Evolutionary conservation across 2,329 filamentous ascomycete species (phyloP).

Genomic region (Chaetomium strumarium): DNA sequence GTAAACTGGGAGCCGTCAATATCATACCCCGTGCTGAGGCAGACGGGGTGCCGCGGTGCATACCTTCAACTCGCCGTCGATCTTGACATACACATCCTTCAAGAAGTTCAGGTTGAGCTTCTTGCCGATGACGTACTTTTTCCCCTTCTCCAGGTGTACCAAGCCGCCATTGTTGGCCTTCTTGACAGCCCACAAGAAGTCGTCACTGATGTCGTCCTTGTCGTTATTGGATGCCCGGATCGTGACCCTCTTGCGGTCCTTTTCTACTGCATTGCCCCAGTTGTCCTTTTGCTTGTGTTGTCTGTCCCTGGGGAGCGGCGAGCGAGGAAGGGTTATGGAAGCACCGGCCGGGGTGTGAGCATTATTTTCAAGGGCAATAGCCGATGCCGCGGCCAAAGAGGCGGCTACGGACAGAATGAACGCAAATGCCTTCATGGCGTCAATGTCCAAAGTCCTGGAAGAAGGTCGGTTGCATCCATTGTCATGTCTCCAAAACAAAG

Average conservation of each 20-base stretch:
- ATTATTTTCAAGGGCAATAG: neutral
- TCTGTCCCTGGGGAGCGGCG: neutral
- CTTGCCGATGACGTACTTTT: constrained; percentile 53
- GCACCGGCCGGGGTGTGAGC: neutral
- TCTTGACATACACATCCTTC: constrained; percentile 50
- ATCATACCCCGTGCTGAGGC: neutral
- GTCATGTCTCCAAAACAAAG: neutral
- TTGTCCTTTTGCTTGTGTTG: constrained; percentile 1
- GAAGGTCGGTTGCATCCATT: neutral
- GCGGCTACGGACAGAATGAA: constrained; percentile 1
- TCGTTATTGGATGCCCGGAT: constrained; percentile 49
- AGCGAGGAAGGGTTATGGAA: neutral
- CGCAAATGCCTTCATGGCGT: constrained; percentile 5
- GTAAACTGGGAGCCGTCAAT: constrained; percentile 31
- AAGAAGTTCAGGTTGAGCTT: constrained; percentile 54
- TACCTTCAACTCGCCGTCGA: constrained; percentile 48
- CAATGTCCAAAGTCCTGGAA: neutral
- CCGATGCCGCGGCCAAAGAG: constrained; percentile 3
- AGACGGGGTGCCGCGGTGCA: neutral
- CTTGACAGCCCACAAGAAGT: constrained; percentile 49
- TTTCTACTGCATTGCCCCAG: constrained; percentile 7
- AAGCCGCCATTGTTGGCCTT: constrained; percentile 55
- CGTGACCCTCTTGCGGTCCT: constrained; percentile 34
- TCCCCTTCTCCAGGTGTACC: constrained; percentile 46
- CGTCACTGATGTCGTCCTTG: constrained; percentile 49